Evolutionary conservation across 2,329 filamentous ascomycete genomes (phyloP).

Genomic region (Gaeumannomyces tritici): DNA sequence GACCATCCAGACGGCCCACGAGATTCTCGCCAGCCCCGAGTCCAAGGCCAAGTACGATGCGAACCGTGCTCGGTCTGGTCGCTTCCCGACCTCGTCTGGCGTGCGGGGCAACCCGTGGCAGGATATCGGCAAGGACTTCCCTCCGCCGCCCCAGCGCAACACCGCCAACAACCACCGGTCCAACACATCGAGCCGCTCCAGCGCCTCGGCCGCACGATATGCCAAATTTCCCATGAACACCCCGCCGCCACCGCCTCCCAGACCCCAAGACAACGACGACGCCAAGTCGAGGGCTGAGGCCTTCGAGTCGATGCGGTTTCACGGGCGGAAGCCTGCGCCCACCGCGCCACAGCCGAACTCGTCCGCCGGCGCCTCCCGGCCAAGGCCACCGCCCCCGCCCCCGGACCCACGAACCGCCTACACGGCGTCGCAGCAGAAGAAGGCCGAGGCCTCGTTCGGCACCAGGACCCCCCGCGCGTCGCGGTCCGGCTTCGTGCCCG

Average conservation of each 20-base stretch:
- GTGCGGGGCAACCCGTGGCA: slow-evolving; percentile 49
- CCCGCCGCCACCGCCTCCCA: slow-evolving; percentile 9
- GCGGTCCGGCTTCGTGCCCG: slow-evolving; percentile 39
- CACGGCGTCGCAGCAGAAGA: slow-evolving; percentile 42
- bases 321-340: slow-evolving; percentile 9
- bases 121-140: slow-evolving; percentile 37
- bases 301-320: slow-evolving; percentile 24
- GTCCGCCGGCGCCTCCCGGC: background rate
- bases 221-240: slow-evolving; percentile 10
- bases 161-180: background rate
- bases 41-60: slow-evolving; percentile 44
- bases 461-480: slow-evolving; percentile 16
- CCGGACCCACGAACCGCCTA: slow-evolving; percentile 23
- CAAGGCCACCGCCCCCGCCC: slow-evolving; percentile 17
- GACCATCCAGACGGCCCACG: slow-evolving; percentile 76
- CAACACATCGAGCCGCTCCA: slow-evolving; percentile 8
- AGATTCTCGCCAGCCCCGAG: slow-evolving; percentile 50
- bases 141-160: slow-evolving; percentile 28
- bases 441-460: slow-evolving; percentile 46
- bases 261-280: slow-evolving; percentile 11
- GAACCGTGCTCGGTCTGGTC: slow-evolving; percentile 25
- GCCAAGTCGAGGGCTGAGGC: slow-evolving; percentile 19
- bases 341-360: slow-evolving; percentile 9
- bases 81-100: slow-evolving; percentile 40
- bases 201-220: slow-evolving; percentile 15